Conservation (phyloP, 1,284 basidiomycete genomes). For the Marasmius fiardii region DNA sequence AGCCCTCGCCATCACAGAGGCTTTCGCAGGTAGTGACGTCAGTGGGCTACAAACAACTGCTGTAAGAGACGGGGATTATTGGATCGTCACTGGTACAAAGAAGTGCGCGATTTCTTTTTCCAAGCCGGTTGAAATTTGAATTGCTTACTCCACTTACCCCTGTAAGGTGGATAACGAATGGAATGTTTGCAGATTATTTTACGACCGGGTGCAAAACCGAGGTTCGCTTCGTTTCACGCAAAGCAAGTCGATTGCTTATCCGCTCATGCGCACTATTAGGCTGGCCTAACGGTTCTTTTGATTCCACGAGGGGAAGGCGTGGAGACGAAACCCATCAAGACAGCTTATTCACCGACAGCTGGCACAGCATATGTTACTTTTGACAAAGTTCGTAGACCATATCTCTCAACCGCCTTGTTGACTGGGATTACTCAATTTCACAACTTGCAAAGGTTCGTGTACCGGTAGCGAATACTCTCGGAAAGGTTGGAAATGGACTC, state of each 20-base stretch:
- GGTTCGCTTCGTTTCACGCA: slow-evolving; percentile 24
- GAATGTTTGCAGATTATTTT: slow-evolving; percentile 78
- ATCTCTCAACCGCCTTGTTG: no score
- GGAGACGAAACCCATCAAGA: slow-evolving; percentile 89
- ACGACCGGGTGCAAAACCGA: slow-evolving; percentile 74
- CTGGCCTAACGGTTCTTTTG: slow-evolving; percentile 86
- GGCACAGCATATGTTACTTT: slow-evolving; percentile 93
- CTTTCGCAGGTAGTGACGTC: slow-evolving; percentile 94
- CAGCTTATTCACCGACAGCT: slow-evolving; percentile 80
- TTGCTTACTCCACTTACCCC: background rate
- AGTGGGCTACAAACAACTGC: slow-evolving; percentile 83
- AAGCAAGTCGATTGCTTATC: background rate
- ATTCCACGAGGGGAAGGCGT: slow-evolving; percentile 80
- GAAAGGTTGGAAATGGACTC: slow-evolving; percentile 82
- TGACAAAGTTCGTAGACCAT: slow-evolving; percentile 74
- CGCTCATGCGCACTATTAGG: slow-evolving; percentile 29
- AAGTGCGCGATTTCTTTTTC: slow-evolving; percentile 41
- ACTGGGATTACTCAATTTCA: background rate
- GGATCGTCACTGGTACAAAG: slow-evolving; percentile 89
- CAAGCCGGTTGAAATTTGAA: background rate
- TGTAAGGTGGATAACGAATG: slow-evolving; percentile 97
- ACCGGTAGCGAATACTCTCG: slow-evolving; percentile 83
- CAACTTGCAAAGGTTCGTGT: slow-evolving; percentile 55
- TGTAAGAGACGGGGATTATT: slow-evolving; percentile 76
- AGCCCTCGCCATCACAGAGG: slow-evolving; percentile 72